Percentiles rank a stretch among this genome's conserved stretches.
Conservation (phyloP, 257 asterid species). For the Solanum piurae region DNA sequence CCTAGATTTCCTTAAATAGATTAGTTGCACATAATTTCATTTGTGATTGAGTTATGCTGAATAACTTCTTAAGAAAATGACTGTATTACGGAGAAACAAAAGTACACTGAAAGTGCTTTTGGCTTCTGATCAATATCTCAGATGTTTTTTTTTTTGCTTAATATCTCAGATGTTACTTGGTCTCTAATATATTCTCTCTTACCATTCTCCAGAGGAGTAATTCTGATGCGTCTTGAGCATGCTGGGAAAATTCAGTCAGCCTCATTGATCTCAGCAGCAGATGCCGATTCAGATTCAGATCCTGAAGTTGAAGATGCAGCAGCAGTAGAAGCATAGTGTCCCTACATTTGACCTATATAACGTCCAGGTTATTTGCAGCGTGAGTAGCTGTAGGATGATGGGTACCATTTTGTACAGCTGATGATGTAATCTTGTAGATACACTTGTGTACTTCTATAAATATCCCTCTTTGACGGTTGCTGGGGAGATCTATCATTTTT, state of each 20-base stretch:
- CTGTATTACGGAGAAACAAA: background rate
- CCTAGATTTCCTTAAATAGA: background rate
- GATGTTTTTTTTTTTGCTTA: background rate
- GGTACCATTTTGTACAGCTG: background rate
- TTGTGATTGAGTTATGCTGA: background rate
- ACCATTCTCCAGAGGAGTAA: constrained; percentile 60
- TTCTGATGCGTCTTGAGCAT: constrained; percentile 90
- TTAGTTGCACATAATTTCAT: background rate
- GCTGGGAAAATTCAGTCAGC: constrained; percentile 92
- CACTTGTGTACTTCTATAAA: background rate
- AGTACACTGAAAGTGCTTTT: background rate
- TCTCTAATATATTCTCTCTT: background rate
- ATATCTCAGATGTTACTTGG: background rate
- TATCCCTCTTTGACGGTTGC: background rate
- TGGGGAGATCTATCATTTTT: background rate
- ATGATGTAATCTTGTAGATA: background rate
- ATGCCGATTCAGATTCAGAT: constrained; percentile 38
- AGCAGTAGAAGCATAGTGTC: constrained; percentile 23
- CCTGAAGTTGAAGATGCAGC: constrained; percentile 38
- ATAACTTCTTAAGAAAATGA: background rate
- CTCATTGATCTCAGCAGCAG: constrained; percentile 66
- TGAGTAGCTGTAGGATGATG: background rate
- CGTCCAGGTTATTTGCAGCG: background rate
- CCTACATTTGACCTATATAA: background rate
- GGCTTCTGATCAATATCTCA: background rate